These are phyloP conservation scores for Lagerstroemia speciosa DNA, from an alignment of 345 rosid species.

Conservation along the genomic window DNA sequence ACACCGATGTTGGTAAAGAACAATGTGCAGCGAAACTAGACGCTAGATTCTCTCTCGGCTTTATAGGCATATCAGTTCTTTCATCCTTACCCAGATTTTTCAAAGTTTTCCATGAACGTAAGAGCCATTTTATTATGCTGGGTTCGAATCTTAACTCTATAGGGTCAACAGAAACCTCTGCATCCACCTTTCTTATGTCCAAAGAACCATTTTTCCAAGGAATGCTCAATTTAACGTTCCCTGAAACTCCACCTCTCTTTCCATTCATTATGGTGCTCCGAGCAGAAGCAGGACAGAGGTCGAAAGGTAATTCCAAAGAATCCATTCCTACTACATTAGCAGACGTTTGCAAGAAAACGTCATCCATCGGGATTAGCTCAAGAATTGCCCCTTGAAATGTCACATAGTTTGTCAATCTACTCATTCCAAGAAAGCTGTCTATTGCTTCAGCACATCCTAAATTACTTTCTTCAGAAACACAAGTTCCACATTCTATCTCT, in stretches of 20 bases:
- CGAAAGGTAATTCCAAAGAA: conserved; percentile 16
- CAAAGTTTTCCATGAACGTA: conserved; percentile 44
- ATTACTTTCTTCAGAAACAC: conserved; percentile 48
- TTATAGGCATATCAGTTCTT: conserved; percentile 13
- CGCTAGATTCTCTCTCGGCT: conserved; percentile 32
- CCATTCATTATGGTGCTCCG: conserved; percentile 52
- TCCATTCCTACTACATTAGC: conserved; percentile 15
- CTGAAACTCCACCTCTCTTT: conserved; percentile 67
- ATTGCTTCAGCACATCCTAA: conserved; percentile 20
- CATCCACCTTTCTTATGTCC: conserved; percentile 83
- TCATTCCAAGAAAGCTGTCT: conserved; percentile 61
- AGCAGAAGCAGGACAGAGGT: conserved; percentile 17
- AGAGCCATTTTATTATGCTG: conserved; percentile 55
- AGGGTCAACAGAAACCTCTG: conserved; percentile 66
- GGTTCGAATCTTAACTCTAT: conserved; percentile 69
- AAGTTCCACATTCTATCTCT: conserved; percentile 66
- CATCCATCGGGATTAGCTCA: conserved; percentile 63
- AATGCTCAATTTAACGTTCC: conserved; percentile 70
- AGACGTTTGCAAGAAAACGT: conserved; percentile 22
- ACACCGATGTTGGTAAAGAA: conserved; percentile 20
- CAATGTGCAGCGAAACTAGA: conserved; percentile 33
- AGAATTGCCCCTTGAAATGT: conserved; percentile 68
- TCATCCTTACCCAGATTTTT: conserved; percentile 25
- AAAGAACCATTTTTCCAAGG: conserved; percentile 94
- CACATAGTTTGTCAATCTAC: conserved; percentile 58